Evolutionary conservation across 2,329 filamentous ascomycete genomes (phyloP).

Genomic region (Xylogone sp.): DNA sequence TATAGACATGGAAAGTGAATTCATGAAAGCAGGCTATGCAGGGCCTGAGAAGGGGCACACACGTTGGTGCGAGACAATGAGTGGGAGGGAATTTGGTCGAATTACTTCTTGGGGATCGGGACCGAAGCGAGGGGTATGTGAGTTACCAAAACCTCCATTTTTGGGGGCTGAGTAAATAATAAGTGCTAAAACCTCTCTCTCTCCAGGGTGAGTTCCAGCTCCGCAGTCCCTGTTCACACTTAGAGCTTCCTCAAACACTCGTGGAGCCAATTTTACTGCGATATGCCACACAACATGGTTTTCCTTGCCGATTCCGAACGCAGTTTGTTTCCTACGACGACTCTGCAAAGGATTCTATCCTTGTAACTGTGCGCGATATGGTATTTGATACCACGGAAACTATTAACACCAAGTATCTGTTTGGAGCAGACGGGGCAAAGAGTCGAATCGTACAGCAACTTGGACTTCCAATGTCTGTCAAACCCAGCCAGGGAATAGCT

Average conservation of each 20-base stretch:
- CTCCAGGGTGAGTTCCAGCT: conserved; percentile 37
- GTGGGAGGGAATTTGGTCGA: conserved; percentile 47
- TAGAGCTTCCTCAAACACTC: conserved; percentile 45
- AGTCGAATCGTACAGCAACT: conserved; percentile 43
- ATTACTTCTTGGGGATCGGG: conserved; percentile 48
- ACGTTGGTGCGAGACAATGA: conserved; percentile 49
- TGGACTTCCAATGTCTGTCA: conserved; percentile 40
- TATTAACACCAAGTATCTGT: conserved; percentile 52
- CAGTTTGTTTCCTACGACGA: conserved; percentile 29
- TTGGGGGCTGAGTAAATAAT: not conserved
- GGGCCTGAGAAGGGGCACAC: conserved; percentile 38
- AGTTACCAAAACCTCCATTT: too few relatives aligned
- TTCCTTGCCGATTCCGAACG: conserved; percentile 40
- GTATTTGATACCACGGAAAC: not conserved
- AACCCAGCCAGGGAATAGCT: conserved; percentile 43
- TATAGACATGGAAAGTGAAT: conserved; percentile 37
- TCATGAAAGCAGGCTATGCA: conserved; percentile 24
- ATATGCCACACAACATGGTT: conserved; percentile 35
- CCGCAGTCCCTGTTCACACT: conserved; percentile 37
- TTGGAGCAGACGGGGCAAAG: conserved; percentile 53
- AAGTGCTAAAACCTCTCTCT: not conserved
- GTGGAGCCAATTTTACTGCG: conserved; percentile 43
- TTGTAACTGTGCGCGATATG: conserved; percentile 32
- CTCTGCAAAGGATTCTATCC: conserved; percentile 6
- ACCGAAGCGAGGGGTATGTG: conserved; percentile 37